Evolutionary conservation across 2,329 filamentous ascomycete species (phyloP), one percentile per base, ranked within the genome.

Genomic region (Penicillium sp.): DNA sequence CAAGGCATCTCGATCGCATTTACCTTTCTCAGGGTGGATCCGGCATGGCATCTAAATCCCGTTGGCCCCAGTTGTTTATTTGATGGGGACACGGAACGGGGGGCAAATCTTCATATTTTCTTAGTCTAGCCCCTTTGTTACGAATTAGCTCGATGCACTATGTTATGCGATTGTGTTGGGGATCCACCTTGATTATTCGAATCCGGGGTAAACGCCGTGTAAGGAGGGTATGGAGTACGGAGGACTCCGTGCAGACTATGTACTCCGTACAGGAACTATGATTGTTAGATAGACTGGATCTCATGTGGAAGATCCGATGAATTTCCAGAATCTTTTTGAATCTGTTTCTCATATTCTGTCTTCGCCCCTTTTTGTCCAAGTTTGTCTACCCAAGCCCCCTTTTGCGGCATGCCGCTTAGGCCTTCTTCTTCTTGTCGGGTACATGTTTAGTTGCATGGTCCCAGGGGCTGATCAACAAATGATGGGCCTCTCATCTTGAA

Each of bases 161-260:
- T 45, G 26, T 26, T n/a, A n/a, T 26, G 27, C 35, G 30, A 41
- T 4, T 4, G 2, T 29, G 23, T 5, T 16, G 26, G 38, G 44
- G 43, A 48, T 35, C 42, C 41, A 46, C 36, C 40, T 23, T 23
- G 23, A 23, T 23, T 5, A 19, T 30, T 43, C 16, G 14, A 56
- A 56, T 53, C 55, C 36, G 57, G 57, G 57, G 57, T 56, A 56
- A 55, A 53, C 49, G 19, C 49, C 30, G 46, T 49, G 41, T 45
- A 47, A 34, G 39, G 19, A 39, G 36, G 36, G 42, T 16, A 35
- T 35, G n/a, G 4, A n/a, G 32, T 34, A 13, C 14, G 32, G 32
- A 34, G 5, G 23, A 23, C 23, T 23, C 23, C 3, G 23, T 23
- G 5, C 5, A 23, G 23, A 23, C 5, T 23, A 23, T 23, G 23